Conservation (phyloP, 2,329 filamentous ascomycete species). For the Aspergillus ochraceus region DNA sequence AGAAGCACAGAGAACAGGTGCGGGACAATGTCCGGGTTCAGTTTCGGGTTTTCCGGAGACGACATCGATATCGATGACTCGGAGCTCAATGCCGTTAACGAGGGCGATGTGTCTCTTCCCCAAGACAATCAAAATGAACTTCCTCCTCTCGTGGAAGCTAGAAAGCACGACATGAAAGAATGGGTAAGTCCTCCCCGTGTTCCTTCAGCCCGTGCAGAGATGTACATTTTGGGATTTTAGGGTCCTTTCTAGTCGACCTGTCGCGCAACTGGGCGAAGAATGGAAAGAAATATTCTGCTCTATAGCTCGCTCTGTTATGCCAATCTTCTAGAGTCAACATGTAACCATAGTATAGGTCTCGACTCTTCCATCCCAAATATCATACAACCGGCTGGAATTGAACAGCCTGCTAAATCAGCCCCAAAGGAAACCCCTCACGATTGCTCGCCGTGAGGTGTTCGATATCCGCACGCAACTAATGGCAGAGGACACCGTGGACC, state of each 20-base stretch:
- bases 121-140: slow-evolving; percentile 18
- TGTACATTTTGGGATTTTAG: background rate
- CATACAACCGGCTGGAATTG: slow-evolving; percentile 55
- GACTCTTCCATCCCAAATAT: slow-evolving; percentile 59
- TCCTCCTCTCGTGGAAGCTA: slow-evolving; percentile 36
- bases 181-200: slow-evolving; percentile 45
- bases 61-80: slow-evolving; percentile 54
- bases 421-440: slow-evolving; percentile 19
- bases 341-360: slow-evolving; percentile 44
- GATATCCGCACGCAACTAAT: slow-evolving; percentile 65
- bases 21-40: slow-evolving; percentile 44
- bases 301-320: background rate
- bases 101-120: slow-evolving; percentile 4
- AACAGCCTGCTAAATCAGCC: slow-evolving; percentile 22
- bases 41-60: slow-evolving; percentile 60
- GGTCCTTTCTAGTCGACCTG: background rate
- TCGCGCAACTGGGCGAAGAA: background rate
- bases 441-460: slow-evolving; percentile 62
- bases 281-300: background rate
- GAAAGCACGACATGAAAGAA: slow-evolving; percentile 47
- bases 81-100: slow-evolving; percentile 22
- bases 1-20: background rate
- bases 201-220: background rate
- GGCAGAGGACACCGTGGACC: slow-evolving; percentile 52
- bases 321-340: slow-evolving; percentile 7